Percentiles rank a stretch among this genome's conserved stretches.
Evolutionary conservation across 768 basidiomycete genomes (phyloP).

Genomic region (Lactarius sanguifluus): DNA sequence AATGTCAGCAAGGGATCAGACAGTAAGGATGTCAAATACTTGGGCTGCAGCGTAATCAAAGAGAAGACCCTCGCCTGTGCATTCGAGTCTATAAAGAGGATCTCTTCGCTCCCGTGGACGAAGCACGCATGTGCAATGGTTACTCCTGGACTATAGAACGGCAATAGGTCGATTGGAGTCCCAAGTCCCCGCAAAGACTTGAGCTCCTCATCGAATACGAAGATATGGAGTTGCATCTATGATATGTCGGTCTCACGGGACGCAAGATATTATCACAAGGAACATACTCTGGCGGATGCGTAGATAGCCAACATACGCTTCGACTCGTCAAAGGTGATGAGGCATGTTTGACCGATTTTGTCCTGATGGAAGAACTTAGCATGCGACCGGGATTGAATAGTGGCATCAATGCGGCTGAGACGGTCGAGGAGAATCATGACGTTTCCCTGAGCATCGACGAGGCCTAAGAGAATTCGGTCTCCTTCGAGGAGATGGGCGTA

Average conservation of each 20-base stretch:
- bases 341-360: slow-evolving; percentile 47
- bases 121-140: slow-evolving; percentile 44
- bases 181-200: slow-evolving; percentile 44
- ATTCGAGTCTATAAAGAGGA: slow-evolving; percentile 49
- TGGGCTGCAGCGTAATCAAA: slow-evolving; percentile 50
- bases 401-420: slow-evolving; percentile 6
- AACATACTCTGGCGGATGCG: slow-evolving; percentile 42
- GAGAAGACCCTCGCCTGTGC: slow-evolving; percentile 52
- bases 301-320: slow-evolving; percentile 53
- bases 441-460: slow-evolving; percentile 18
- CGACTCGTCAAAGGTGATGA: slow-evolving; percentile 54
- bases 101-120: slow-evolving; percentile 51
- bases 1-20: neutral
- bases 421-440: slow-evolving; percentile 24
- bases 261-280: neutral
- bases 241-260: neutral
- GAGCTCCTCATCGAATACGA: slow-evolving; percentile 48
- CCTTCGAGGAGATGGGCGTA: slow-evolving; percentile 25
- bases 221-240: slow-evolving; percentile 45
- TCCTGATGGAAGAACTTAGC: slow-evolving; percentile 40
- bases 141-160: slow-evolving; percentile 42
- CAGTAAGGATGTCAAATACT: slow-evolving; percentile 37
- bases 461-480: slow-evolving; percentile 21
- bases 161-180: slow-evolving; percentile 41
- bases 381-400: slow-evolving; percentile 4